phyloP scores from a whole-genome alignment of 1,284 basidiomycete genomes.

The Ceraceosorus guamensis region DNA sequence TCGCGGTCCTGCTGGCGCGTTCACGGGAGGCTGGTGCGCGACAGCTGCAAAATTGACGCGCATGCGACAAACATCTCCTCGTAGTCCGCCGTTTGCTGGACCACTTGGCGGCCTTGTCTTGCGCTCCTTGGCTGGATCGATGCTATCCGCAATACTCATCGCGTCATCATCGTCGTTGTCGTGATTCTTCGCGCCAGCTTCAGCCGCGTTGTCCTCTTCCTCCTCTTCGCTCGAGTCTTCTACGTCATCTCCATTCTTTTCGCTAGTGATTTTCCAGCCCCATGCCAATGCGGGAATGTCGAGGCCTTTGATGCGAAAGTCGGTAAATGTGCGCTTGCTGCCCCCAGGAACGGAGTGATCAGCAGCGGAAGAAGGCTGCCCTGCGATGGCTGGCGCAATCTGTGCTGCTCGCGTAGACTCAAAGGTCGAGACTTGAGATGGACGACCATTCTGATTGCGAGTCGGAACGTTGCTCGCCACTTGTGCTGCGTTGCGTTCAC shows the following conservation, averaged over 20 bases:
- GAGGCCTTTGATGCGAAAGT: slow-evolving; percentile 26
- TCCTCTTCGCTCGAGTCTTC: slow-evolving; percentile 9
- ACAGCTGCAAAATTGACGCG: slow-evolving; percentile 6
- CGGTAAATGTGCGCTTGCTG: slow-evolving; percentile 19
- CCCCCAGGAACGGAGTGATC: slow-evolving; percentile 8
- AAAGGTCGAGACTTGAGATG: too few species aligned
- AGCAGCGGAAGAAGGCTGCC: not conserved
- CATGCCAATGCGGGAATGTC: slow-evolving; percentile 31
- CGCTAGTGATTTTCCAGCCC: slow-evolving; percentile 19
- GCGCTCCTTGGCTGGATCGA: not conserved
- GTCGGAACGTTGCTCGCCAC: too few species aligned
- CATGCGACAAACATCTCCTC: too few species aligned
- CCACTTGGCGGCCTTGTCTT: not conserved
- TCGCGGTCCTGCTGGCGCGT: not conserved
- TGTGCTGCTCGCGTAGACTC: too few species aligned
- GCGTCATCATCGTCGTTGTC: too few species aligned
- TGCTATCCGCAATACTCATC: too few species aligned
- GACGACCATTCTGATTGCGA: too few species aligned
- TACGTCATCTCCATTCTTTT: slow-evolving; percentile 12
- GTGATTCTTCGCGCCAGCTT: slow-evolving; percentile 1
- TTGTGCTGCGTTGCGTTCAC: too few species aligned
- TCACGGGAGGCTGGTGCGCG: not conserved
- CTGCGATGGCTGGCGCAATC: not conserved
- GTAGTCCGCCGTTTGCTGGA: slow-evolving; percentile 1
- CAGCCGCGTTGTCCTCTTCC: slow-evolving; percentile 10